These are phyloP conservation scores for Danielozyma ontarioensis DNA, from an alignment of 805 yeast species.

Conservation along the genomic window DNA sequence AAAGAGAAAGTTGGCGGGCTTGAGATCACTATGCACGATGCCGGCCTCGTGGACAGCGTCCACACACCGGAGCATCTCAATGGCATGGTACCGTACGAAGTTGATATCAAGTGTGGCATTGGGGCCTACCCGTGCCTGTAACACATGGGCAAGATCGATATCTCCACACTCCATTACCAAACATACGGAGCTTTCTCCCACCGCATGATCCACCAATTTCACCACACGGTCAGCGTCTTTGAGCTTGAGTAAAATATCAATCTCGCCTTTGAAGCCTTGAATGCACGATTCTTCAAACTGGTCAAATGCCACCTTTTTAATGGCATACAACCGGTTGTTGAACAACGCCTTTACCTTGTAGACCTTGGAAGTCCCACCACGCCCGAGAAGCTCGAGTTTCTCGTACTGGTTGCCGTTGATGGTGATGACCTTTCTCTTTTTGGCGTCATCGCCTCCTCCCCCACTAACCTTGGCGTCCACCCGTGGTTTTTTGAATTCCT, in stretches of 20 bases:
- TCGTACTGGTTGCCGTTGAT: conserved; percentile 64
- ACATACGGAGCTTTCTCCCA: conserved; percentile 56
- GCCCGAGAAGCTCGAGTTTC: conserved; percentile 72
- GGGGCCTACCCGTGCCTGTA: conserved; percentile 50
- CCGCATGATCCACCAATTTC: conserved; percentile 65
- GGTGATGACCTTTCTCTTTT: conserved; percentile 22
- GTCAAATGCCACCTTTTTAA: conserved; percentile 76
- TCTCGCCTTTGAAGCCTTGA: conserved; percentile 84
- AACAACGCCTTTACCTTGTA: conserved; percentile 61
- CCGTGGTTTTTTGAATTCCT: not conserved
- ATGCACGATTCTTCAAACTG: conserved; percentile 74
- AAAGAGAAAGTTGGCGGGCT: conserved; percentile 63
- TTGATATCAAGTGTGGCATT: conserved; percentile 50
- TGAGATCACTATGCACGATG: conserved; percentile 77
- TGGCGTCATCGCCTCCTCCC: conserved; percentile 15
- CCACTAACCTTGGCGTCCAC: too few relatives aligned
- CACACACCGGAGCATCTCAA: conserved; percentile 77
- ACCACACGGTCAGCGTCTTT: conserved; percentile 67
- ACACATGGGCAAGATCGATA: conserved; percentile 77
- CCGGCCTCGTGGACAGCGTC: conserved; percentile 83
- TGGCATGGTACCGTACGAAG: conserved; percentile 74
- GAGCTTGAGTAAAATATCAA: conserved; percentile 62
- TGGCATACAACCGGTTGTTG: conserved; percentile 61
- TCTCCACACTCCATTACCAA: conserved; percentile 96
- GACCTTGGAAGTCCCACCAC: conserved; percentile 91